A percentile compares a stretch with the other conserved stretches of the same genome.
Conservation (phyloP, 352 stramenopile species). For the Halophytophthora batemanensis region DNA sequence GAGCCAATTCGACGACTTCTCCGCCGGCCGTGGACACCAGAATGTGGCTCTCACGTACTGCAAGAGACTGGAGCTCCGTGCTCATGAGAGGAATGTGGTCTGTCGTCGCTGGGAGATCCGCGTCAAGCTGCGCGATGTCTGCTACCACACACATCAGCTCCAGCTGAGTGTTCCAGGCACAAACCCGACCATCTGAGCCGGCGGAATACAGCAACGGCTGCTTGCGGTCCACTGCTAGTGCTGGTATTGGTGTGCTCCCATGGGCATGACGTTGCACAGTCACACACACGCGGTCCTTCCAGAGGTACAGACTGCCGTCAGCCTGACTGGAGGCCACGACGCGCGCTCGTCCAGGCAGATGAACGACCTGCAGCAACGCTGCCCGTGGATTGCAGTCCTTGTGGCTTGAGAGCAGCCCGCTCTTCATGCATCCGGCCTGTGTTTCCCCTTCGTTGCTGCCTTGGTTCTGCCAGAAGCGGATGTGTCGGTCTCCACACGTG, state of each 20-base stretch:
- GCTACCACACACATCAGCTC: conserved; percentile 32
- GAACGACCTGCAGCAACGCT: conserved; percentile 34
- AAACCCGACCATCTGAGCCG: conserved; percentile 56
- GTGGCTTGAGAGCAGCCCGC: conserved; percentile 51
- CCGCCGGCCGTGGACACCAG: conserved; percentile 80
- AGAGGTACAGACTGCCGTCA: conserved; percentile 71
- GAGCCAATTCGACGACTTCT: conserved; percentile 85
- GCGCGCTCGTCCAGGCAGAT: conserved; percentile 40
- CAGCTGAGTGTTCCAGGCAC: conserved; percentile 53
- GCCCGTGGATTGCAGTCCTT: conserved; percentile 34
- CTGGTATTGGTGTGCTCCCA: conserved; percentile 32
- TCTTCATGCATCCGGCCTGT: conserved; percentile 47
- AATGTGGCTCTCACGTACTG: conserved; percentile 58
- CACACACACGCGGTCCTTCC: conserved; percentile 67
- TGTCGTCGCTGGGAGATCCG: not conserved
- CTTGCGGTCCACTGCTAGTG: conserved; percentile 43
- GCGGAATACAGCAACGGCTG: conserved; percentile 57
- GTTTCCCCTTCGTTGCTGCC: conserved; percentile 11
- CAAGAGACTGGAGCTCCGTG: conserved; percentile 50
- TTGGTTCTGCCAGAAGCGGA: conserved; percentile 58
- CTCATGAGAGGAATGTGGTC: conserved; percentile 21
- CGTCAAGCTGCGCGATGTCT: conserved; percentile 39
- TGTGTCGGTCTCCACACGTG: conserved; percentile 60
- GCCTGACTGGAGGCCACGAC: conserved; percentile 60
- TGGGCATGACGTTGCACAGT: conserved; percentile 46